Percentiles rank a stretch among this genome's conserved stretches.
phyloP scores from a whole-genome alignment of 495 filamentous ascomycete genomes.

The Venustampulla echinocandica region DNA sequence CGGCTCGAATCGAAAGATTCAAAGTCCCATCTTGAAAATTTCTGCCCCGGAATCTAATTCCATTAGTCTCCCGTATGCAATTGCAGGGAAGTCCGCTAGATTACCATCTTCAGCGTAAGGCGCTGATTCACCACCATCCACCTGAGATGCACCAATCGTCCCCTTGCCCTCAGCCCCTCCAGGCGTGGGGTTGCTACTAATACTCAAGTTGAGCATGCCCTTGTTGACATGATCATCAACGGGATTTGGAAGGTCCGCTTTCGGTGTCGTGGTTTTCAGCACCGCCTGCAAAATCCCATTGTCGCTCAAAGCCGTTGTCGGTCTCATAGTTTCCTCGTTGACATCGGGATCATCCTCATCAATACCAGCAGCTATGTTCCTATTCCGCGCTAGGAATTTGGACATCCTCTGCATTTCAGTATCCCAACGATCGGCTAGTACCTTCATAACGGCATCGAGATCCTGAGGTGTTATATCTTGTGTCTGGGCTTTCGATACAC shows the following conservation, averaged over 20 bases:
- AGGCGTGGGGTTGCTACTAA: background rate
- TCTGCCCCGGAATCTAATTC: no score
- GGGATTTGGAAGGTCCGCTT: slow-evolving; percentile 17
- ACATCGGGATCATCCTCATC: slow-evolving; percentile 1
- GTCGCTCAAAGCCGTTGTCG: slow-evolving; percentile 21
- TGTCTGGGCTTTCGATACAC: slow-evolving; percentile 17
- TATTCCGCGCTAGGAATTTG: slow-evolving; percentile 54
- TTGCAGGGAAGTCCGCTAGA: no score
- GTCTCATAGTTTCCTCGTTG: slow-evolving; percentile 16
- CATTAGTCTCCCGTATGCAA: no score
- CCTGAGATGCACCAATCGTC: no score
- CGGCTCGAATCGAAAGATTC: no score
- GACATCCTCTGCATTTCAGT: slow-evolving; percentile 46
- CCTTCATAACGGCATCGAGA: slow-evolving; percentile 42
- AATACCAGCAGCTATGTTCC: slow-evolving; percentile 36
- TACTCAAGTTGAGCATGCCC: slow-evolving; percentile 1
- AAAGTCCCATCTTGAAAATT: no score
- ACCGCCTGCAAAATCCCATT: slow-evolving; percentile 20
- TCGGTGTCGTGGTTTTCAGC: slow-evolving; percentile 21
- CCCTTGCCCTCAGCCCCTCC: background rate
- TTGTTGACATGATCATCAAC: slow-evolving; percentile 12
- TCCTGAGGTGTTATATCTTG: slow-evolving; percentile 34
- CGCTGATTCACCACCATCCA: no score
- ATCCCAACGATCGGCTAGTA: slow-evolving; percentile 56
- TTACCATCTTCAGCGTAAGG: no score